A percentile compares a stretch with the other conserved stretches of the same genome.
Conservation (phyloP, 495 filamentous ascomycete genomes). For the Podospora conica region DNA sequence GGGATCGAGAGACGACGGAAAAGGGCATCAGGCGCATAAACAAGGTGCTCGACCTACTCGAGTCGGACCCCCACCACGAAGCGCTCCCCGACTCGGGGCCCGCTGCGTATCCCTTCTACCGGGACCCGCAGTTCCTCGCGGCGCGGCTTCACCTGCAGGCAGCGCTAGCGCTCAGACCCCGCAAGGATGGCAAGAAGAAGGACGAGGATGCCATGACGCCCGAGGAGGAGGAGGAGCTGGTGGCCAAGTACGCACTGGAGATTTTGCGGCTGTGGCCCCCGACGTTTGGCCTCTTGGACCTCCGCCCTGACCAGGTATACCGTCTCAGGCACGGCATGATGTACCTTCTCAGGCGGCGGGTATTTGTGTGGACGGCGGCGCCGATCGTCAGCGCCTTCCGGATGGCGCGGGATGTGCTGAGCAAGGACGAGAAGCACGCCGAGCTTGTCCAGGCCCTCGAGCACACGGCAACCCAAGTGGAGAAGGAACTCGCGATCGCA, state of each 20-base stretch:
- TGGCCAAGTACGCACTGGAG: slow-evolving; percentile 31
- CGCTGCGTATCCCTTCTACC: slow-evolving; percentile 19
- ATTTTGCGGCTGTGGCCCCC: slow-evolving; percentile 34
- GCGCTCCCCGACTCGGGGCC: neutral
- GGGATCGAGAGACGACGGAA: slow-evolving; percentile 29
- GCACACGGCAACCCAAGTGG: slow-evolving; percentile 20
- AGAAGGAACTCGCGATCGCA: neutral
- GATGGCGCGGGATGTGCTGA: slow-evolving; percentile 33
- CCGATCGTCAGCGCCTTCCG: slow-evolving; percentile 39
- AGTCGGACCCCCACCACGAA: slow-evolving; percentile 37
- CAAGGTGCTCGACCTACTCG: slow-evolving; percentile 46
- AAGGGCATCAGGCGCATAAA: slow-evolving; percentile 41
- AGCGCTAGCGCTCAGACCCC: slow-evolving; percentile 17
- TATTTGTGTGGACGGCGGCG: slow-evolving; percentile 22
- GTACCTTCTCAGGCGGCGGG: slow-evolving; percentile 24
- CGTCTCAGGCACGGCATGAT: slow-evolving; percentile 5
- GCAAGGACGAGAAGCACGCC: slow-evolving; percentile 23
- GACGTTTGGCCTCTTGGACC: slow-evolving; percentile 23
- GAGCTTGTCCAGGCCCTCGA: slow-evolving; percentile 24
- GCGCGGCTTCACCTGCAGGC: slow-evolving; percentile 37
- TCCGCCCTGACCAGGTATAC: slow-evolving; percentile 28
- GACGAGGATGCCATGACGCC: slow-evolving; percentile 10
- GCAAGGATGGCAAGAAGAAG: slow-evolving; percentile 7
- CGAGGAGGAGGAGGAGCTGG: slow-evolving; percentile 15
- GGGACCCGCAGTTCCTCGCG: slow-evolving; percentile 35